Evolutionary conservation across 2,329 filamentous ascomycete species (phyloP).

Genomic region (Aureobasidium sp.): DNA sequence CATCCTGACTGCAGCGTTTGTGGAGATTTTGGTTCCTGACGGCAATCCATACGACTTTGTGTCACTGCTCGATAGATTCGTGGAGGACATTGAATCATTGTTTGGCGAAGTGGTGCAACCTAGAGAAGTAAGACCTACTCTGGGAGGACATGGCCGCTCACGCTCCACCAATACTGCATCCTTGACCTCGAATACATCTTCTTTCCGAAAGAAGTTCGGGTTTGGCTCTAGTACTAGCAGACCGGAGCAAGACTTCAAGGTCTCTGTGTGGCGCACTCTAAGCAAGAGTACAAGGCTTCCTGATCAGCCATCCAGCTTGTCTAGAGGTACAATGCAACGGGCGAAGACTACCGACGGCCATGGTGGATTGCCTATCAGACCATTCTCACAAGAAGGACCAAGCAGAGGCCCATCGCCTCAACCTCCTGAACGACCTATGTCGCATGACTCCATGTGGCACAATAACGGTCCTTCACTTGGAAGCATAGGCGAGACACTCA

Average conservation of each 20-base stretch:
- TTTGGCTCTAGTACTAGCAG: constrained; percentile 76
- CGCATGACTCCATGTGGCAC: constrained; percentile 13
- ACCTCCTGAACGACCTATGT: constrained; percentile 10
- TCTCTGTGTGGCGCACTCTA: constrained; percentile 78
- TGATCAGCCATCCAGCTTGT: constrained; percentile 56
- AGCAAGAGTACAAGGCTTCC: constrained; percentile 65
- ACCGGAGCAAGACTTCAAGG: constrained; percentile 57
- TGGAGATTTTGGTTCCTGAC: constrained; percentile 73
- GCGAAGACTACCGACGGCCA: constrained; percentile 73
- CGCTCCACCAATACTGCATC: constrained; percentile 62
- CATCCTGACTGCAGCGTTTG: constrained; percentile 78
- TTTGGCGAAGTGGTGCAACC: constrained; percentile 56
- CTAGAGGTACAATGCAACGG: constrained; percentile 58
- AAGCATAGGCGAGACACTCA: constrained; percentile 9
- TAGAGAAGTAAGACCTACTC: constrained; percentile 7
- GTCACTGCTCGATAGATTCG: constrained; percentile 76
- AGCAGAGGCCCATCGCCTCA: constrained; percentile 13
- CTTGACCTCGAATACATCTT: constrained; percentile 77
- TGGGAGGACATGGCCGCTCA: constrained; percentile 38
- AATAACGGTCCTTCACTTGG: neutral
- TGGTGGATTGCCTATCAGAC: constrained; percentile 39
- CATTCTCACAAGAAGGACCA: constrained; percentile 48
- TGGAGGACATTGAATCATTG: constrained; percentile 82
- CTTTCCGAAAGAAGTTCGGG: constrained; percentile 74
- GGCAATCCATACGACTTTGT: constrained; percentile 75